phyloP scores from a whole-genome alignment of 129 eudicot species.

The Solidago caesia region DNA sequence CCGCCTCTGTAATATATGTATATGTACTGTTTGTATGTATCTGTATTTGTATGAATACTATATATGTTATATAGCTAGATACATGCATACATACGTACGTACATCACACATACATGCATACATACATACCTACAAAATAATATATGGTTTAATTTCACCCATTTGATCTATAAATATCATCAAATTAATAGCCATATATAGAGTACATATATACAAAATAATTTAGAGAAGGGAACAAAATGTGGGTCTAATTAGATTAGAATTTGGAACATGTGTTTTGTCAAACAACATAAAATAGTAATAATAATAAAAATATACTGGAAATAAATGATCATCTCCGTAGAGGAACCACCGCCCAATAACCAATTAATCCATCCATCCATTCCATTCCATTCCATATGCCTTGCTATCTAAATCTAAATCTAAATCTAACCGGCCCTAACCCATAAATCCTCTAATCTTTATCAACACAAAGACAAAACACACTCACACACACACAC shows the following conservation, averaged over 20 bases:
- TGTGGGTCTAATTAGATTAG: conserved; percentile 19
- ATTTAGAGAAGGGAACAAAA: conserved; percentile 11
- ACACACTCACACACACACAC: background rate
- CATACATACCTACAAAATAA: too few relatives aligned
- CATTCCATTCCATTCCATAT: conserved; percentile 18
- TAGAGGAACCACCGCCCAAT: conserved; percentile 26
- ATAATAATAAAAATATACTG: background rate
- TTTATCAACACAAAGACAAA: conserved; percentile 12
- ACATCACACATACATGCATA: too few relatives aligned
- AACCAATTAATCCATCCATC: conserved; percentile 10
- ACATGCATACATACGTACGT: too few relatives aligned
- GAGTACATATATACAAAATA: background rate
- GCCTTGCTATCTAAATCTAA: conserved; percentile 13
- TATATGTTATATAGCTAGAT: too few relatives aligned
- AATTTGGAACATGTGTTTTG: background rate
- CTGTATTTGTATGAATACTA: too few relatives aligned
- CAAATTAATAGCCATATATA: too few relatives aligned
- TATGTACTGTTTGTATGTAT: too few relatives aligned
- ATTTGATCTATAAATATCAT: too few relatives aligned
- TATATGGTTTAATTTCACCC: too few relatives aligned
- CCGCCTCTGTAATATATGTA: too few relatives aligned
- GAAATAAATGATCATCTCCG: background rate
- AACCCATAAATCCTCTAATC: conserved; percentile 43
- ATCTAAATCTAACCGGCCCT: conserved; percentile 43
- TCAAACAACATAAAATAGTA: conserved; percentile 1